A percentile compares a stretch with the other conserved stretches of the same genome.
These are phyloP conservation scores for Fusarium duplospermum DNA, from an alignment of 2,329 filamentous ascomycete species.

Conservation along the genomic window DNA sequence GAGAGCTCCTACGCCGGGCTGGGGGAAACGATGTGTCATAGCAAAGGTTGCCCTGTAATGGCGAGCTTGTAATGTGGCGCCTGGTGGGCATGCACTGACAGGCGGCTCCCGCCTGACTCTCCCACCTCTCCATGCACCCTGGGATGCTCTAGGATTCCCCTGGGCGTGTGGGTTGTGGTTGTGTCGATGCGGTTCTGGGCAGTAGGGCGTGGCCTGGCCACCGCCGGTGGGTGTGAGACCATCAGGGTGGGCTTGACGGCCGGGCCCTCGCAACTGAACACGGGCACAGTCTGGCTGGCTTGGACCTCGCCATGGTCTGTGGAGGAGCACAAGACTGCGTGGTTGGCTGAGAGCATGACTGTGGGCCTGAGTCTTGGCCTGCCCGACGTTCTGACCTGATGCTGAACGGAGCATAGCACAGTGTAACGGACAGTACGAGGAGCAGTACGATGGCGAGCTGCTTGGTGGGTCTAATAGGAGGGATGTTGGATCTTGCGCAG, in stretches of 20 bases:
- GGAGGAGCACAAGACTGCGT: conserved; percentile 1
- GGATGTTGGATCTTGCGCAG: conserved; percentile 36
- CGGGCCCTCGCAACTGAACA: conserved; percentile 10
- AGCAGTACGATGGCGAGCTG: conserved; percentile 13
- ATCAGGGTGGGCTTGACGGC: conserved; percentile 28
- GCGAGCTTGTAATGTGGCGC: conserved; percentile 46
- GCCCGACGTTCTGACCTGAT: conserved; percentile 37
- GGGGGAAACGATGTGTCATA: conserved; percentile 46
- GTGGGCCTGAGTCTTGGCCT: conserved; percentile 22
- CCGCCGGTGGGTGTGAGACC: conserved; percentile 33
- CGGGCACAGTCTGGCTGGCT: conserved; percentile 25
- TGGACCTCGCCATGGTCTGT: conserved; percentile 16
- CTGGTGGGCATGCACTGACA: conserved; percentile 35
- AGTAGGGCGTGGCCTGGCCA: conserved; percentile 25
- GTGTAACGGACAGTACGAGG: conserved; percentile 7
- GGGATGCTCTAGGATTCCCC: conserved; percentile 19
- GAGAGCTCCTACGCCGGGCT: conserved; percentile 31
- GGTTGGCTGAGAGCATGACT: conserved; percentile 24
- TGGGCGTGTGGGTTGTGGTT: conserved; percentile 39
- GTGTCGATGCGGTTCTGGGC: background rate
- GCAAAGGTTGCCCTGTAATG: conserved; percentile 41
- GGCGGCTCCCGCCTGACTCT: conserved; percentile 43
- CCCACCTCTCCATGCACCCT: conserved; percentile 29
- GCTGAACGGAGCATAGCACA: background rate
- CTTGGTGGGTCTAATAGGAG: conserved; percentile 23